Evolutionary conservation across 805 yeast species (phyloP), one percentile per base, ranked within the genome.

Genomic region (Lipomyces kockii): DNA sequence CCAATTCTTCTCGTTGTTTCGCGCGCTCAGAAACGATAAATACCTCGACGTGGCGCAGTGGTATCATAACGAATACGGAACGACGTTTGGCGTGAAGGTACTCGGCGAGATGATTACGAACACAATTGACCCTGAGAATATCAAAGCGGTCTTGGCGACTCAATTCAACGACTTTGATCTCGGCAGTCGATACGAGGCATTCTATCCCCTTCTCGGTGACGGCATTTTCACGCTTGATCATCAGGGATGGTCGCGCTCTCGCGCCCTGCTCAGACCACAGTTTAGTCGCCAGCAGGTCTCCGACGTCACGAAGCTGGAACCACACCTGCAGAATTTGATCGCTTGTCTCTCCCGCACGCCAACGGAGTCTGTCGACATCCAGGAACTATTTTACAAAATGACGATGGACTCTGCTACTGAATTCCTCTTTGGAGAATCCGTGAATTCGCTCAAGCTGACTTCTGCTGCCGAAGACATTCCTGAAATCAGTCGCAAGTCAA

Each of bases 191-290:
- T 63, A 72, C 59, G 58, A 39, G 17, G 71, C 68, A 51, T 70
- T 77, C 55, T 65, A 60, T 22, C 77, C 76, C 17, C 64, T 78
- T 20, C 70, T 79, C 11, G 80, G 80, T 7, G 68, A 71, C 37
- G 81, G 81, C 4, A 78, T 79, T 57, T 78, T 79, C 71, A 78
- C 80, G 3, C 73, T 75, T 25, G 73, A 74, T 37, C 80, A 79
- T 32, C 71, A 71, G 52, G 74, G 72, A 34, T 79, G 81, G 81
- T 73, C 74, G 58, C 80, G 78, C 61, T 74, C 80, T 17, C 71
- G 81, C n/a, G 73, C 76, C 6, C 60, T 78, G 73, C 72, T 78
- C 39, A 73, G 80, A 52, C 81, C 81, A 6, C 79, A 77, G 70
- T 78, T 78, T 69, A 61, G 74, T 55, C 71, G 76, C 6, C 76